phyloP scores from a whole-genome alignment of 2,329 filamentous ascomycete species.

The Macrophomina tecta region DNA sequence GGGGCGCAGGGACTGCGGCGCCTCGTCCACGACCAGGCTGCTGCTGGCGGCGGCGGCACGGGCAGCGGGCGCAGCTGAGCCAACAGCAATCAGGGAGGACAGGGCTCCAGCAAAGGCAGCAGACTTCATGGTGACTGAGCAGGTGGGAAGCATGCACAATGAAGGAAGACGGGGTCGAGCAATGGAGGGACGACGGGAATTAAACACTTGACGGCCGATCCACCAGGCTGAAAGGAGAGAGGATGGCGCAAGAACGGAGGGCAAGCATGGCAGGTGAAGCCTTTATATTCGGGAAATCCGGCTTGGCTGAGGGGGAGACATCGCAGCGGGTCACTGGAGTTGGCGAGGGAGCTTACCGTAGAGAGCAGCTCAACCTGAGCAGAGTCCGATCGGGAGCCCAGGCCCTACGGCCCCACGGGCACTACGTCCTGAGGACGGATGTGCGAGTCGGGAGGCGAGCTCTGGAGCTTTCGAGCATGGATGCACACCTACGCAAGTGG shows the following conservation, averaged over 20 bases:
- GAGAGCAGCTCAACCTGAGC: not conserved
- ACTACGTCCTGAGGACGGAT: not conserved
- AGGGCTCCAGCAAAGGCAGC: conserved; percentile 5
- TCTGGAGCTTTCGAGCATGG: not conserved
- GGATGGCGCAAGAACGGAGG: not conserved
- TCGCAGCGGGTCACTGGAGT: not conserved
- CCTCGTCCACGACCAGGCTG: conserved; percentile 33
- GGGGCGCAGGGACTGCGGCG: conserved; percentile 43
- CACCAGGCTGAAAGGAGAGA: not conserved
- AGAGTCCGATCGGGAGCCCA: not conserved
- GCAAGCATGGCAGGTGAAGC: not conserved
- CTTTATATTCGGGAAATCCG: conserved; percentile 3
- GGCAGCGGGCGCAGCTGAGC: not conserved
- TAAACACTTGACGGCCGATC: not conserved
- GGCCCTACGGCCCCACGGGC: not conserved
- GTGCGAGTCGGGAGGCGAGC: not conserved
- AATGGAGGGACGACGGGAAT: not conserved
- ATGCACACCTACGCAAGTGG: not conserved
- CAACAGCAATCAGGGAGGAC: conserved; percentile 2
- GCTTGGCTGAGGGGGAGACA: conserved; percentile 4
- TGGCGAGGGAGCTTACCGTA: not conserved
- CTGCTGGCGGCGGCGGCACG: not conserved
- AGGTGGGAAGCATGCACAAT: no score
- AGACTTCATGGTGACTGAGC: conserved; percentile 11
- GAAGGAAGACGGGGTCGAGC: not conserved